phyloP scores from a whole-genome alignment of 176 grass and related monocot species.

The Bothriochloa decipiens region DNA sequence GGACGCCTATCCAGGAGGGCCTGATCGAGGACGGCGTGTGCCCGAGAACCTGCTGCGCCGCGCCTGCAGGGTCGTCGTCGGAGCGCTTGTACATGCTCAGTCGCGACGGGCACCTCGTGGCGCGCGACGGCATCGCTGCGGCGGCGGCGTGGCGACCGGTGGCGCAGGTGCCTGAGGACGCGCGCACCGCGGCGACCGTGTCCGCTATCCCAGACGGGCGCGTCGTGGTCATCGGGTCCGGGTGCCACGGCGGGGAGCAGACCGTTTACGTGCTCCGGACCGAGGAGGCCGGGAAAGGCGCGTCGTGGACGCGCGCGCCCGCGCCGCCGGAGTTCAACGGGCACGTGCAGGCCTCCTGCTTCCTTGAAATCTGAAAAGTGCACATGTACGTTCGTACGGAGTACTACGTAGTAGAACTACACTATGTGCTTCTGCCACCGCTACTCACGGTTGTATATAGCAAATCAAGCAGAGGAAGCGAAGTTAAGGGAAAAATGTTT shows the following conservation, averaged over 20 bases:
- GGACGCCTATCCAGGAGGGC: slow-evolving; percentile 40
- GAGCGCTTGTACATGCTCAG: slow-evolving; percentile 65
- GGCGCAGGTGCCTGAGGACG: slow-evolving; percentile 67
- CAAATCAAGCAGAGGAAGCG: background rate
- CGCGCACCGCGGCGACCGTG: slow-evolving; percentile 44
- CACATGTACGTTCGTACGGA: background rate
- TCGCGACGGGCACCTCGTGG: slow-evolving; percentile 51
- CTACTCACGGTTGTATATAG: background rate
- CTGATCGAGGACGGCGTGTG: slow-evolving; percentile 57
- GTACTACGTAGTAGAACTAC: background rate
- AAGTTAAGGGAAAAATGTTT: background rate
- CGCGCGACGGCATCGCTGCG: slow-evolving; percentile 36
- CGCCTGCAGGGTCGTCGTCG: background rate
- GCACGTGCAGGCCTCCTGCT: slow-evolving; percentile 70
- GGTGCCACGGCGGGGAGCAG: slow-evolving; percentile 59
- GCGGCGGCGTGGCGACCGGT: slow-evolving; percentile 45
- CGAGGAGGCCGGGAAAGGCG: slow-evolving; percentile 45
- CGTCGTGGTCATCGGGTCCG: slow-evolving; percentile 66
- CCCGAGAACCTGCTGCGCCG: slow-evolving; percentile 62
- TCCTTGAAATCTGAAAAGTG: slow-evolving; percentile 60
- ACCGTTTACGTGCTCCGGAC: slow-evolving; percentile 49
- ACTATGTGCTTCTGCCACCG: background rate
- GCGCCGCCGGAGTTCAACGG: slow-evolving; percentile 65
- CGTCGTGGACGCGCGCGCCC: slow-evolving; percentile 45
- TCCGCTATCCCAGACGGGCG: slow-evolving; percentile 34